Evolutionary conservation across 495 filamentous ascomycete genomes (phyloP), one percentile per base, ranked within the genome.

Genomic region (Penicillium roqueforti): DNA sequence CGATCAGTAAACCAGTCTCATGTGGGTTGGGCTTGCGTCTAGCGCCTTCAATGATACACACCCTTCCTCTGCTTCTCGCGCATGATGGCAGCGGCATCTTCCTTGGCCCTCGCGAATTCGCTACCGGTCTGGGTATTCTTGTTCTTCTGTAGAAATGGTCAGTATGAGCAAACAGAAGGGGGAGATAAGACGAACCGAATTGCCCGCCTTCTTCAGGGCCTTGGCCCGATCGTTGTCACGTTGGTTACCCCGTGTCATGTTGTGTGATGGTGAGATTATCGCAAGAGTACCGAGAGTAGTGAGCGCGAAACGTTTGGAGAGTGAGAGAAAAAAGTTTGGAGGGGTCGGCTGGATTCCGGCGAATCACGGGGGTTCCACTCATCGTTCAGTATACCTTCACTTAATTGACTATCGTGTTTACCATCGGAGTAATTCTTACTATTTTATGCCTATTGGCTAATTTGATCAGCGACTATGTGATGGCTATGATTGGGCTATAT

Each of bases 181-280:
- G 28, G 28, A 34, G 23, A 38, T 37, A 22, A 16, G 28, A 48
- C 59, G n/a, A 43, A 61, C 86, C 71, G 73, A 54, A 20, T 65
- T 56, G 26, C 79, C 73, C 45, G 75, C 65, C 66, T 83, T 82
- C 77, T 92, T 89, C 68, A 82, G 80, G 63, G 79, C 85, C 73
- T 90, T 91, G 71, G 88, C 87, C 54, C 91, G 87, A 63, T 87
- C 88, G 70, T 87, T 88, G 50, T 96, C 91, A 65, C 91, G 83
- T 79, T 97, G 91, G 67, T 97, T 97, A 58, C 91, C 91, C 68
- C 91, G 88, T 53, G 91, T 83, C 91, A 96, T 96, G 31, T 48
- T 48, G 68, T 80, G 9, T 29, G 10, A 11, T 31, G 9, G 25
- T 6, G 25, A 68, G 18, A 45, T 48, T 54, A 50, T 41, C 23